A percentile compares a stretch with the other conserved stretches of the same genome.
phyloP scores from a whole-genome alignment of 371 early-diverging fungal genomes.

The Mortierella sp. region DNA sequence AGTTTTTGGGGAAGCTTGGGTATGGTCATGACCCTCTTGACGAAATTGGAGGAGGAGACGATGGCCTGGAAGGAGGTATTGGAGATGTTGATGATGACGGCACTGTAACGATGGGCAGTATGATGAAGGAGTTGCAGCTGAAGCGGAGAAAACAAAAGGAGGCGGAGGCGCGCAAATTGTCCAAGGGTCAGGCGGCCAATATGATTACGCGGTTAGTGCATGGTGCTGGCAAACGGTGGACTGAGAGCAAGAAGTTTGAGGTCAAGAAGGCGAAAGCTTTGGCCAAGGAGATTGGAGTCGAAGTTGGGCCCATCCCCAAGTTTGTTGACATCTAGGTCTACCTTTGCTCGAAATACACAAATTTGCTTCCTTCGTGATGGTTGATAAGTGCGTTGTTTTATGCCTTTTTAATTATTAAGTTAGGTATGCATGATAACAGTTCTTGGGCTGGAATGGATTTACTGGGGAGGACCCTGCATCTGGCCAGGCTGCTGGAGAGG shows the following conservation, averaged over 20 bases:
- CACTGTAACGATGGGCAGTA: neutral
- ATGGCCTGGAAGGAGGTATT: neutral
- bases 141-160: neutral
- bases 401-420: neutral
- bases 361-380: neutral
- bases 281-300: slow-evolving; percentile 47
- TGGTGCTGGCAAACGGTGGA: slow-evolving; percentile 61
- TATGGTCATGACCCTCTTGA: slow-evolving; percentile 22
- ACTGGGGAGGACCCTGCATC: neutral
- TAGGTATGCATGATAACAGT: neutral
- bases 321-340: slow-evolving; percentile 20
- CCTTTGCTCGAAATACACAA: neutral
- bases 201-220: slow-evolving; percentile 65
- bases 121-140: slow-evolving; percentile 30
- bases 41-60: slow-evolving; percentile 15
- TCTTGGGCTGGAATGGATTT: neutral
- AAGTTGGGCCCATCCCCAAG: slow-evolving; percentile 50
- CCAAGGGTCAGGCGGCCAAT: slow-evolving; percentile 74
- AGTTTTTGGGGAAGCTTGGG: slow-evolving; percentile 57
- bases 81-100: neutral
- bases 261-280: slow-evolving; percentile 40
- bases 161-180: slow-evolving; percentile 31
- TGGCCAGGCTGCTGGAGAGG: slow-evolving; percentile 39
- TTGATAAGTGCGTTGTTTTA: neutral
- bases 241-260: slow-evolving; percentile 30